Evolutionary conservation across 140 eudicot genomes (phyloP), one percentile per base, ranked within the genome.

Genomic region (Senecio squalidus): DNA sequence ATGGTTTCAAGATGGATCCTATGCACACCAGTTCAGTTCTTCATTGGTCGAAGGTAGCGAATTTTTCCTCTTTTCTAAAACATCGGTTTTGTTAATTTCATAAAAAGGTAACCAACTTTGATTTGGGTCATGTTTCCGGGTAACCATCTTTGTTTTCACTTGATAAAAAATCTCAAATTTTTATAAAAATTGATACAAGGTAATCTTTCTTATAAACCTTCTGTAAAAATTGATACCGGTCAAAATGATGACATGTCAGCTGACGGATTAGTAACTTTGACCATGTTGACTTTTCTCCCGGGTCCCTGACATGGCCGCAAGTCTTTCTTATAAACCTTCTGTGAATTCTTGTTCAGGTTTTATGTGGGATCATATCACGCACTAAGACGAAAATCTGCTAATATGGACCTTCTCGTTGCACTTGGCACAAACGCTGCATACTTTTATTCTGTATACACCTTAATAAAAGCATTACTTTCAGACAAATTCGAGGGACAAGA

Each of bases 391-490:
- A 82, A 53, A 65, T 88, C 95, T 23, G 96, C 99, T 34, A 92
- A 92, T 54, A 92, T 92, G 99, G 99, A 92, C 54, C 96, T 92
- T 70, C 81, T 92, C 48, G 96, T 92, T 69, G 95, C 96, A 48
- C 80, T 87, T 63, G 99, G 99, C 30, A 92, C 96, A n/a, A 92
- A 92, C 62, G 95, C 96, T 61, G 99, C 99, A 51, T 92, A 87
- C 73, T 92, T 92, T 58, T 92, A 92, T 69, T 92, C 99, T 23
- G 70, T 92, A 49, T 92, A 87, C 68, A 67, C 85, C 36, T 28
- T 92, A 71, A 54, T 88, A 56, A 92, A 88, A 88, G 86, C 86
- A 64, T 63, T 73, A 61, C 66, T 80, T 73, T 87, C 95, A 7
- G 81, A 78, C 22, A 73, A 73, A 9, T 92, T 92, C 22, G 92